phyloP scores from a whole-genome alignment of 495 filamentous ascomycete species.

The Achaetomiella virescens region DNA sequence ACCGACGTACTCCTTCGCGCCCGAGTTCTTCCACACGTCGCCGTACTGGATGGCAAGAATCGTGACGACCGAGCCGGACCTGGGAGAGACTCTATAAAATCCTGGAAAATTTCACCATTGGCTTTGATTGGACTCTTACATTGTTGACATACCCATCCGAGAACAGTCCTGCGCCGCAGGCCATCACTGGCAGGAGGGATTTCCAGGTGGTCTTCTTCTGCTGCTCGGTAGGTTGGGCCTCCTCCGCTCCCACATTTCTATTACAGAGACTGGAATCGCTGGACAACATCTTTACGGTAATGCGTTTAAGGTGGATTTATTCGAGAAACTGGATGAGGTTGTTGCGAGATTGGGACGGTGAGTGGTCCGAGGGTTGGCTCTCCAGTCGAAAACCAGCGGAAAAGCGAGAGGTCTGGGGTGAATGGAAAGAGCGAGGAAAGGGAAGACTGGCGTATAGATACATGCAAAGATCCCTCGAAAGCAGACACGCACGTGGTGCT shows the following conservation, averaged over 20 bases:
- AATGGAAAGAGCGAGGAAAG: too few species aligned
- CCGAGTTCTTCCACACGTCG: slow-evolving; percentile 55
- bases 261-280: background rate
- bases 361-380: too few species aligned
- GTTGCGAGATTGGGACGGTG: too few species aligned
- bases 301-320: too few species aligned
- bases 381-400: too few species aligned
- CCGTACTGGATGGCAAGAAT: slow-evolving; percentile 60
- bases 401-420: too few species aligned
- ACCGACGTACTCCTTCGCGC: slow-evolving; percentile 62
- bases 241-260: background rate
- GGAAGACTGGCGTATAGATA: too few species aligned
- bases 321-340: too few species aligned
- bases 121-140: slow-evolving; percentile 26
- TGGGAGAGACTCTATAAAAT: slow-evolving; percentile 24
- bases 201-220: slow-evolving; percentile 15
- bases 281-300: too few species aligned
- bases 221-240: background rate
- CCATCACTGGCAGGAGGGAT: slow-evolving; percentile 49
- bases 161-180: slow-evolving; percentile 84
- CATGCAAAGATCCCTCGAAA: too few species aligned
- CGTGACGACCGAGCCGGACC: slow-evolving; percentile 73
- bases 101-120: too few species aligned
- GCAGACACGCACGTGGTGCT: too few species aligned
- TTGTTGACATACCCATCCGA: slow-evolving; percentile 89